phyloP scores from a whole-genome alignment of 805 yeast species.

The Tetrapisispora namnaoensis region DNA sequence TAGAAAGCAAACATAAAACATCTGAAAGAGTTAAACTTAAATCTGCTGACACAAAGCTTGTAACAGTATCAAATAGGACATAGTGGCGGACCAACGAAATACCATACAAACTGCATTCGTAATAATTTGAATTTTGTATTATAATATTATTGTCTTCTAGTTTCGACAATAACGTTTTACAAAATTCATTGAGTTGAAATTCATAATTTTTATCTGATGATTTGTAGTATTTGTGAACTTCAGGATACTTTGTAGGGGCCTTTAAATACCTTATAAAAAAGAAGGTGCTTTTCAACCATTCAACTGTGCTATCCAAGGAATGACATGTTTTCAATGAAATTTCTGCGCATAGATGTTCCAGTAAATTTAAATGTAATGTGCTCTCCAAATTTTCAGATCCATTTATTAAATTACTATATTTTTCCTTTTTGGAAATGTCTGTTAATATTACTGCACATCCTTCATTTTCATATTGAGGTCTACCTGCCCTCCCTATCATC shows the following conservation, averaged over 20 bases:
- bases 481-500: slow-evolving; percentile 60
- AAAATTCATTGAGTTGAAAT: slow-evolving; percentile 27
- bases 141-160: slow-evolving; percentile 29
- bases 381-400: slow-evolving; percentile 42
- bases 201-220: slow-evolving; percentile 18
- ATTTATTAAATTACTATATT: slow-evolving; percentile 34
- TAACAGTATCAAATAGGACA: slow-evolving; percentile 37
- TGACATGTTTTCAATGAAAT: slow-evolving; percentile 34
- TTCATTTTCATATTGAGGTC: slow-evolving; percentile 46
- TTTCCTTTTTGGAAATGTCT: slow-evolving; percentile 23
- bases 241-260: slow-evolving; percentile 33
- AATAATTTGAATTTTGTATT: slow-evolving; percentile 7
- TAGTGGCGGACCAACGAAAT: slow-evolving; percentile 42
- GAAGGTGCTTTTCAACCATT: slow-evolving; percentile 42
- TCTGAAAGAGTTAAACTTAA: slow-evolving; percentile 11
- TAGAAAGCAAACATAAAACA: slow-evolving; percentile 25
- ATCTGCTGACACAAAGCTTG: slow-evolving; percentile 21
- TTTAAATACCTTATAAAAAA: slow-evolving; percentile 36
- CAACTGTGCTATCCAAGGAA: slow-evolving; percentile 31
- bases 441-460: slow-evolving; percentile 44
- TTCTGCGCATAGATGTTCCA: slow-evolving; percentile 38
- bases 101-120: slow-evolving; percentile 35
- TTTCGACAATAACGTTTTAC: slow-evolving; percentile 27
- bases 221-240: slow-evolving; percentile 19
- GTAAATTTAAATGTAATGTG: slow-evolving; percentile 31